These are phyloP conservation scores for Onygenales sp. DNA, from an alignment of 2,329 filamentous ascomycete species.

Conservation along the genomic window DNA sequence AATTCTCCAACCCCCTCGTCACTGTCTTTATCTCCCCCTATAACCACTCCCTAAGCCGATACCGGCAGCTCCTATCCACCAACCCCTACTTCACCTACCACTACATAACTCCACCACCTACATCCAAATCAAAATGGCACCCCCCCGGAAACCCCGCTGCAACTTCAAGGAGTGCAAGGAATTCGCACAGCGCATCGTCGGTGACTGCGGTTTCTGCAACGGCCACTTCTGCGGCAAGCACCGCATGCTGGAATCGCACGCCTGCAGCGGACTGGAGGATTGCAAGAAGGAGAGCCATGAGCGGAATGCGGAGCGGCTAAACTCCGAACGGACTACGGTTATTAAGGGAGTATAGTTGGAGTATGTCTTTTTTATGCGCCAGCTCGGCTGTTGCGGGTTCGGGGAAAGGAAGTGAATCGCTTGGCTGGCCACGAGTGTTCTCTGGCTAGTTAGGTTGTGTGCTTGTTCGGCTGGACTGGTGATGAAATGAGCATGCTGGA, in stretches of 20 bases:
- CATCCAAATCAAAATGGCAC: conserved; percentile 12
- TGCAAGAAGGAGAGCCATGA: conserved; percentile 97
- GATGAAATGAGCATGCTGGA: no score
- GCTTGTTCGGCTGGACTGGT: no score
- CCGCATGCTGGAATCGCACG: conserved; percentile 85
- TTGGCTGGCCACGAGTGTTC: no score
- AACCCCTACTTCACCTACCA: neutral
- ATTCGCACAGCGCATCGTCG: conserved; percentile 82
- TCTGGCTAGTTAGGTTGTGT: no score
- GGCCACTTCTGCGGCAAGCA: conserved; percentile 95
- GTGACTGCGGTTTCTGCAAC: conserved; percentile 90
- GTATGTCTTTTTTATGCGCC: neutral
- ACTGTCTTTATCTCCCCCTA: neutral
- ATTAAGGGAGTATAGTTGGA: conserved; percentile 69
- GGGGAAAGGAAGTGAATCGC: no score
- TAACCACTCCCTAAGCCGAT: neutral
- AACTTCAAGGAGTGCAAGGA: conserved; percentile 83
- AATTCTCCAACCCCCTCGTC: neutral
- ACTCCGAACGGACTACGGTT: conserved; percentile 84
- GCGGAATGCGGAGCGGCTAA: conserved; percentile 83
- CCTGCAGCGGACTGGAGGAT: conserved; percentile 85
- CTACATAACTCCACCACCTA: conserved; percentile 16
- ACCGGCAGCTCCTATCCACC: neutral
- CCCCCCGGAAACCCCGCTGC: conserved; percentile 60
- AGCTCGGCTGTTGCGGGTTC: no score